Evolutionary conservation across 2,329 filamentous ascomycete genomes (phyloP).

Genomic region (Phaeophleospora eucalypticola): DNA sequence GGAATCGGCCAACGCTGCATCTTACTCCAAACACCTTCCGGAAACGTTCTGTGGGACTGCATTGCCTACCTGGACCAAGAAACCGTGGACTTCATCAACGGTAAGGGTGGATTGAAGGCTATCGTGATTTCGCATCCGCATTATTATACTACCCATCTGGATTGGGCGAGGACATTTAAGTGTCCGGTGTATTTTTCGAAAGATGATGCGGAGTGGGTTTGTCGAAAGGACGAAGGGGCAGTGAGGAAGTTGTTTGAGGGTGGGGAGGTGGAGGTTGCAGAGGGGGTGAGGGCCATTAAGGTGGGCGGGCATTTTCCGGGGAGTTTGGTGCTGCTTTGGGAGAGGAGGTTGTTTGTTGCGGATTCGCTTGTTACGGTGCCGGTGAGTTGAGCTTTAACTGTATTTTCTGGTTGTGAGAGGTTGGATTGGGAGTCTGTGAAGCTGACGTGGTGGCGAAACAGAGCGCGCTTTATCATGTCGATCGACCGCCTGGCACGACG

Average conservation of each 20-base stretch:
- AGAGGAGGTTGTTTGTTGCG: constrained; percentile 63
- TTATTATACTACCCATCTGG: constrained; percentile 72
- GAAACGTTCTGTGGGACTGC: constrained; percentile 78
- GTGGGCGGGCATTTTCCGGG: constrained; percentile 78
- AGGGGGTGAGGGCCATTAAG: constrained; percentile 61
- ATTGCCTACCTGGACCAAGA: constrained; percentile 64
- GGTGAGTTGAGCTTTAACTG: too few species aligned
- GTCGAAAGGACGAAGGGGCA: constrained; percentile 39
- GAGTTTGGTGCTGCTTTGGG: constrained; percentile 62
- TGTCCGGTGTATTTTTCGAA: constrained; percentile 66
- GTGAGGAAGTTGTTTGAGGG: constrained; percentile 47
- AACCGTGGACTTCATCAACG: constrained; percentile 57
- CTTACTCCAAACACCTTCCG: constrained; percentile 59
- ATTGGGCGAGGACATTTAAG: constrained; percentile 65
- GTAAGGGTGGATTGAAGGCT: constrained; percentile 62
- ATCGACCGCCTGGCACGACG: constrained; percentile 43
- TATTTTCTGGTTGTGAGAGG: too few species aligned
- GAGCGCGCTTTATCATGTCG: constrained; percentile 37
- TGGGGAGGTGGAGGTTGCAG: constrained; percentile 32
- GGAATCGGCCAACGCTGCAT: constrained; percentile 73
- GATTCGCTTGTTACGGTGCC: constrained; percentile 74
- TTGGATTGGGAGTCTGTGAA: background rate
- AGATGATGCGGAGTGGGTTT: constrained; percentile 65
- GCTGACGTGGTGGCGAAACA: constrained; percentile 12
- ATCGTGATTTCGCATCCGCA: constrained; percentile 68